Percentiles rank a stretch among this genome's conserved stretches.
These are phyloP conservation scores for Cercis canadensis DNA, from an alignment of 306 rosid species.

Conservation along the genomic window DNA sequence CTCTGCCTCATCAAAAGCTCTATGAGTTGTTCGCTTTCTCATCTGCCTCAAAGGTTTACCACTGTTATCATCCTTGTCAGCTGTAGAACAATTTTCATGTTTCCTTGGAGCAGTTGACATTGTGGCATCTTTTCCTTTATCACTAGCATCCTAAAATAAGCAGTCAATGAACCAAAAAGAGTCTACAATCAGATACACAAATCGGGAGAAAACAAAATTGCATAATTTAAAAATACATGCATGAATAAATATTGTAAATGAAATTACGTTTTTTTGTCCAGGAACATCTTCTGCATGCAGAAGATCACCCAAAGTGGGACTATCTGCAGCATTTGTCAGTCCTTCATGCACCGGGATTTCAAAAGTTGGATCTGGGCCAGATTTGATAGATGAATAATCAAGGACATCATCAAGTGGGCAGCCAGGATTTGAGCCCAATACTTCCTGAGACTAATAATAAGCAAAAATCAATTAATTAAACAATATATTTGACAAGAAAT, in stretches of 20 bases:
- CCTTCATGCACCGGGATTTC: conserved; percentile 55
- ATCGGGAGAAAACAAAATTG: not conserved
- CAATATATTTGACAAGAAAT: conserved; percentile 31
- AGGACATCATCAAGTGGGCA: conserved; percentile 33
- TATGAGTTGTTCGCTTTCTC: conserved; percentile 49
- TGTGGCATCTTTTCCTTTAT: conserved; percentile 37
- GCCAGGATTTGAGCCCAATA: conserved; percentile 44
- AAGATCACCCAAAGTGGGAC: conserved; percentile 47
- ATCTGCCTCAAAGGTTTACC: conserved; percentile 51
- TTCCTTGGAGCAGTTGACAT: conserved; percentile 42
- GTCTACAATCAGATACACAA: conserved; percentile 27
- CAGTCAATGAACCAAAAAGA: conserved; percentile 31
- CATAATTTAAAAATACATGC: not conserved
- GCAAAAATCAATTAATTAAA: conserved; percentile 24
- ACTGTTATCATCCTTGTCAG: conserved; percentile 43
- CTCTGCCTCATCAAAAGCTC: conserved; percentile 47
- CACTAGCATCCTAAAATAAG: conserved; percentile 46
- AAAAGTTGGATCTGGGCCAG: conserved; percentile 41
- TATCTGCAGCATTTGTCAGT: conserved; percentile 43
- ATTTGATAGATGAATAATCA: conserved; percentile 49
- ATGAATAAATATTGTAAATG: conserved; percentile 7
- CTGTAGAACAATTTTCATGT: conserved; percentile 33
- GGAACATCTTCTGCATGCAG: conserved; percentile 51
- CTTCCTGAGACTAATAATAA: conserved; percentile 55
- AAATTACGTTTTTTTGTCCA: conserved; percentile 50